Base-by-base conservation (phyloP, 2,329 filamentous ascomycete species). In the Sporothrix mexicana region DNA sequence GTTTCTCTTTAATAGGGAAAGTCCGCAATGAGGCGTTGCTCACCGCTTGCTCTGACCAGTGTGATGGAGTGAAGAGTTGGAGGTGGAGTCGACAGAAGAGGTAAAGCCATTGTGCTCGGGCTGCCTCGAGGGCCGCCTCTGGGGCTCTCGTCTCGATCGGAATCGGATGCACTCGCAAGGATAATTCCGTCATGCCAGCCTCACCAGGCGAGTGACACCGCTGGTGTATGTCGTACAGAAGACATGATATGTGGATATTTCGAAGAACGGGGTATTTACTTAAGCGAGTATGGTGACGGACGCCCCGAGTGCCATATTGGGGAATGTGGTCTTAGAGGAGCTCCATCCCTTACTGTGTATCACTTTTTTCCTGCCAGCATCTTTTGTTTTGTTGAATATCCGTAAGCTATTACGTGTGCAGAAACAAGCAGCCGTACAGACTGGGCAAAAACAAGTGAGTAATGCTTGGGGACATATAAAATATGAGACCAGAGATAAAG, bases 271-370 rank as follows among this genome's bases (percentile, higher is more conserved):
- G 2, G 36, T 45, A 45, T 43, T 62, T 36, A 9, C 36, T 23
- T 62, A 62, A 23, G 59, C 59, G 59, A 62, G 17, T 47, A 64
- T 45, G 36, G 17, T 17, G 61, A 47, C 61, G 61, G 61, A 36
- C 62, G 43, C 23, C 45, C 45, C 45, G 62, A 47, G 15, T 20
- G 8, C 62, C 45, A 9, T 25, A 23, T 64, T 47, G 41, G 61
- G 43, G 41, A 67, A 51, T 67, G 45, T 36, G 45, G 45, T 23
- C 15, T 17, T n/a, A 45, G 10, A 17, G n/a, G 41, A 23, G 17
- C 61, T 6, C 8, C 61, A 64, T n/a, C 61, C 61, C 61, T 66
- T 47, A 43, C 61, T 23, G 41, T 8, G 23, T 15, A 9, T 45
- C 59, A 62, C 59, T 45, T 62, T 62, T 23, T 10, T 43, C 9